Percentiles rank a stretch among this genome's conserved stretches.
Conservation (phyloP, 371 early-diverging fungal species). For the Mortierella sp. region DNA sequence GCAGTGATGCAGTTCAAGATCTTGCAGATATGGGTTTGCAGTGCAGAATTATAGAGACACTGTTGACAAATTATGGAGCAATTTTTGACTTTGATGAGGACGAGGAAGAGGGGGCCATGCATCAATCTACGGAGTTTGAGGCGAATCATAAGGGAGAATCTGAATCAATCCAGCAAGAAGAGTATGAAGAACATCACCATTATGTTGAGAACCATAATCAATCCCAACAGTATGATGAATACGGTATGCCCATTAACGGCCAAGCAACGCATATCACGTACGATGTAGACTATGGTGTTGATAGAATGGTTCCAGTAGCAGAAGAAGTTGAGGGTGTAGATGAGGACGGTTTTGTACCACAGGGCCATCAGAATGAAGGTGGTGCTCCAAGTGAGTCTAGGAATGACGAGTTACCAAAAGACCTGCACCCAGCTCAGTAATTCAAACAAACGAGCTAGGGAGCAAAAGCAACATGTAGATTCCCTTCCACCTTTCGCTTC, state of each 20-base stretch:
- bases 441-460: background rate
- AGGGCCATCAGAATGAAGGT: background rate
- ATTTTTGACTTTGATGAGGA: constrained; percentile 75
- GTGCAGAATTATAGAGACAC: constrained; percentile 69
- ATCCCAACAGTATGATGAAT: constrained; percentile 7
- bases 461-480: too few species aligned
- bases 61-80: constrained; percentile 68
- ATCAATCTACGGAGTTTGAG: constrained; percentile 1
- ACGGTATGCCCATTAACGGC: background rate
- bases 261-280: background rate
- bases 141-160: background rate
- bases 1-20: constrained; percentile 40
- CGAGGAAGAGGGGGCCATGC: constrained; percentile 9
- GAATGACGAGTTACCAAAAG: background rate
- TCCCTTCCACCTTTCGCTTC: too few species aligned
- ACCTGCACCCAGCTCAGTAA: background rate
- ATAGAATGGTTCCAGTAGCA: constrained; percentile 18
- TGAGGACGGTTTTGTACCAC: constrained; percentile 7
- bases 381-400: background rate
- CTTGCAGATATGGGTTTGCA: constrained; percentile 71
- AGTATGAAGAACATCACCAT: constrained; percentile 10
- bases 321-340: constrained; percentile 12
- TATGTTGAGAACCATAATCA: background rate
- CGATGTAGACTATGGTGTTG: constrained; percentile 9
- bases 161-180: background rate